phyloP scores from a whole-genome alignment of 2,329 filamentous ascomycete genomes.

The Xylariaceae sp. region DNA sequence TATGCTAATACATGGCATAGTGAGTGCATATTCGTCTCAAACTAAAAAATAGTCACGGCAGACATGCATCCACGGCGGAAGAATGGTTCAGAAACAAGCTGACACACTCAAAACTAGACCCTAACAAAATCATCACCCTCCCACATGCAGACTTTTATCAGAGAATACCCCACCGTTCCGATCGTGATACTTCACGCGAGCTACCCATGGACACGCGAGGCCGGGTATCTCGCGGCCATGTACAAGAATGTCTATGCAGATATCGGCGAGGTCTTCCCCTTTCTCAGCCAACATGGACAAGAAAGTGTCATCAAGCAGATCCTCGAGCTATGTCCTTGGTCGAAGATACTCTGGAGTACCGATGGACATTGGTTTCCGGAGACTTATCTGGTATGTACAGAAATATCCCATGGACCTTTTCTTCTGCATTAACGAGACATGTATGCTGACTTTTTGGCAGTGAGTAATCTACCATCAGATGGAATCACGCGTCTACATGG shows the following conservation, averaged over 20 bases:
- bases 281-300: slow-evolving; percentile 72
- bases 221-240: slow-evolving; percentile 71
- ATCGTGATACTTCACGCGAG: slow-evolving; percentile 77
- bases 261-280: slow-evolving; percentile 78
- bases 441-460: too few species aligned
- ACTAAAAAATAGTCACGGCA: too few species aligned
- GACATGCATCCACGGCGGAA: too few species aligned
- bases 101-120: slow-evolving; percentile 24
- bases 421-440: too few species aligned
- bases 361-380: slow-evolving; percentile 61
- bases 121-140: slow-evolving; percentile 69
- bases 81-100: too few species aligned
- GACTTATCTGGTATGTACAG: slow-evolving; percentile 7
- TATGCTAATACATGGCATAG: too few species aligned
- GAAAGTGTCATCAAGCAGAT: slow-evolving; percentile 66
- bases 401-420: too few species aligned
- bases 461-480: too few species aligned
- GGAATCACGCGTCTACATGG: too few species aligned
- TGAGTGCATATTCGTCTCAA: too few species aligned
- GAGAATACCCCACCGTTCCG: slow-evolving; percentile 62
- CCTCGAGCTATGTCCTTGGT: slow-evolving; percentile 69
- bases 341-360: slow-evolving; percentile 76
- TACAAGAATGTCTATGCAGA: slow-evolving; percentile 81
- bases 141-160: slow-evolving; percentile 70
- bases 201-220: slow-evolving; percentile 76